Conservation (phyloP, 805 yeast genomes). For the Nadsonia fulvescens region DNA sequence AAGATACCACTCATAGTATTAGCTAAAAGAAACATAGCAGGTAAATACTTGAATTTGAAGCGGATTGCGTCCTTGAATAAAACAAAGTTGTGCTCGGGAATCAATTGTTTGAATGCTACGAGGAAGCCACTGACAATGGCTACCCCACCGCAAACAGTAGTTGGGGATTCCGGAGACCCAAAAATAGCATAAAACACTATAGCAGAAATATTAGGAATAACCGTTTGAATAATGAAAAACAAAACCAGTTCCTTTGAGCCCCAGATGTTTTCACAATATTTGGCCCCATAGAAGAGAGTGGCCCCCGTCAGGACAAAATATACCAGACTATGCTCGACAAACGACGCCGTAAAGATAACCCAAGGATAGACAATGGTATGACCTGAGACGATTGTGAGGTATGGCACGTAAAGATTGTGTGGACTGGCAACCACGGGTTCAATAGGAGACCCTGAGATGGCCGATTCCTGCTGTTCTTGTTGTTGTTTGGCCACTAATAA, state of each 20-base stretch:
- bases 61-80: constrained; percentile 29
- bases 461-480: too few relatives aligned
- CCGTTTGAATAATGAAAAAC: constrained; percentile 25
- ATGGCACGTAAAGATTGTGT: too few relatives aligned
- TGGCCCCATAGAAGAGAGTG: constrained; percentile 33
- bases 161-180: constrained; percentile 6
- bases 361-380: constrained; percentile 27
- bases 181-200: constrained; percentile 16
- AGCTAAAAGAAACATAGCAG: constrained; percentile 21
- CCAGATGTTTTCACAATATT: constrained; percentile 52
- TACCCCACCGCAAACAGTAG: constrained; percentile 29
- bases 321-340: constrained; percentile 28
- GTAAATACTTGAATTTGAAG: constrained; percentile 24
- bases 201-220: constrained; percentile 21
- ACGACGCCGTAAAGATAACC: constrained; percentile 29
- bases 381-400: constrained; percentile 31
- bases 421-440: too few relatives aligned
- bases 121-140: constrained; percentile 40
- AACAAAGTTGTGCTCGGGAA: constrained; percentile 40
- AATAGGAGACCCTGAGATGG: too few relatives aligned
- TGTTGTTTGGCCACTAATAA: too few relatives aligned
- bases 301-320: constrained; percentile 22
- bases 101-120: constrained; percentile 47
- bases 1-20: constrained; percentile 15
- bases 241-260: constrained; percentile 32